Percentiles rank a stretch among this genome's conserved stretches.
phyloP scores from a whole-genome alignment of 345 rosid genomes.

The Eucalyptus regnans region DNA sequence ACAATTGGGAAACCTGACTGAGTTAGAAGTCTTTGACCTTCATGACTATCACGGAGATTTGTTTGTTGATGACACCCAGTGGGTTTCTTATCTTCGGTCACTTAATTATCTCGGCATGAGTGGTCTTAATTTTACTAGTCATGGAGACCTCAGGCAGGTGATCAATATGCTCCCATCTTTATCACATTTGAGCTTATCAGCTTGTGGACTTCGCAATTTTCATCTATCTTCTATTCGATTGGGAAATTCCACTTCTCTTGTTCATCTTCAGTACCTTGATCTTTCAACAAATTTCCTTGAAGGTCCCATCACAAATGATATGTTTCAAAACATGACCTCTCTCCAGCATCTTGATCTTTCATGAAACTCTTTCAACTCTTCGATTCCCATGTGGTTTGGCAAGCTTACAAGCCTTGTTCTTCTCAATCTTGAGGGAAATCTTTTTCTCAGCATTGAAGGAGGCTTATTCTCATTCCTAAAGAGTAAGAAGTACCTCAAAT shows the following conservation, averaged over 20 bases:
- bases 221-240: not conserved
- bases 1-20: not conserved
- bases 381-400: not conserved
- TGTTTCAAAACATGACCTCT: not conserved
- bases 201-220: not conserved
- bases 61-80: not conserved
- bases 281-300: not conserved
- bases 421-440: not conserved
- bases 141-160: not conserved
- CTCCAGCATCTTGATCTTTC: not conserved
- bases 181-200: not conserved
- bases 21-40: not conserved
- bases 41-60: not conserved
- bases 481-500: not conserved
- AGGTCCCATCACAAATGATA: not conserved
- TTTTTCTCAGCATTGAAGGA: not conserved
- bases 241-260: not conserved
- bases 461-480: not conserved
- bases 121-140: not conserved
- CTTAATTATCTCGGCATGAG: not conserved
- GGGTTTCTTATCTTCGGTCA: constrained; percentile 1
- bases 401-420: not conserved
- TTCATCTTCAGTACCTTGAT: not conserved
- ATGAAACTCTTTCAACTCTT: not conserved
- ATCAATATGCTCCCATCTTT: not conserved